These are phyloP conservation scores for Microthyrium microscopicum DNA, from an alignment of 2,329 filamentous ascomycete species.

Conservation along the genomic window DNA sequence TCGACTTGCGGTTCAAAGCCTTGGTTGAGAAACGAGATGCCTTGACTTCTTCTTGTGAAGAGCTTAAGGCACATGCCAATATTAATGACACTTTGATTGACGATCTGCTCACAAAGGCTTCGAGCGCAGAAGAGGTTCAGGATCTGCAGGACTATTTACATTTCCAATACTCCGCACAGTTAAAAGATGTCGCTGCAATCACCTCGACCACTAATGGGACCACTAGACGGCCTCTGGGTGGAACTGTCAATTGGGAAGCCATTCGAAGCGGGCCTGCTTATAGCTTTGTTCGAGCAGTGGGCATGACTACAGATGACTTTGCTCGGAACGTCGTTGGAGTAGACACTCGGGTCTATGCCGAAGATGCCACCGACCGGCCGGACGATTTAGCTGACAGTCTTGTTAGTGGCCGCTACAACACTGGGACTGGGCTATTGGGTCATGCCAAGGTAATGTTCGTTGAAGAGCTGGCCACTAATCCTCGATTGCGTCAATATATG, in stretches of 20 bases:
- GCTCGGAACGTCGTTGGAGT: slow-evolving; percentile 71
- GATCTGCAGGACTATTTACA: slow-evolving; percentile 94
- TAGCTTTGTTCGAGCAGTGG: slow-evolving; percentile 71
- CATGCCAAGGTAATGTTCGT: slow-evolving; percentile 78
- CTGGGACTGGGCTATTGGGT: slow-evolving; percentile 56
- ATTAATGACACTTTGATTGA: slow-evolving; percentile 62
- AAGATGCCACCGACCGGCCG: slow-evolving; percentile 65
- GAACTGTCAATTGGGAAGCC: slow-evolving; percentile 66
- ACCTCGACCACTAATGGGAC: slow-evolving; percentile 45
- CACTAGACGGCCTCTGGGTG: slow-evolving; percentile 68
- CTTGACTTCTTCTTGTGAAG: slow-evolving; percentile 63
- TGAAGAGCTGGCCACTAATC: slow-evolving; percentile 77
- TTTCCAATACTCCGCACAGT: slow-evolving; percentile 73
- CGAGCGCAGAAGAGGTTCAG: slow-evolving; percentile 86
- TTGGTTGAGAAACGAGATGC: slow-evolving; percentile 82
- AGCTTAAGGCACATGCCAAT: slow-evolving; percentile 41
- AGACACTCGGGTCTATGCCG: slow-evolving; percentile 64
- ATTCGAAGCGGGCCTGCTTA: slow-evolving; percentile 68
- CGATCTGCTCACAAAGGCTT: slow-evolving; percentile 62
- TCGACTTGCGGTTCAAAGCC: slow-evolving; percentile 88
- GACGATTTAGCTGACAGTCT: slow-evolving; percentile 76
- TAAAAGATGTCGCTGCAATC: slow-evolving; percentile 60
- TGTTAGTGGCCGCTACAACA: slow-evolving; percentile 54
- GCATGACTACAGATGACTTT: slow-evolving; percentile 75
- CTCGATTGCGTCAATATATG: slow-evolving; percentile 77